Conservation (phyloP, 768 basidiomycete genomes). For the Lactarius deliciosus region DNA sequence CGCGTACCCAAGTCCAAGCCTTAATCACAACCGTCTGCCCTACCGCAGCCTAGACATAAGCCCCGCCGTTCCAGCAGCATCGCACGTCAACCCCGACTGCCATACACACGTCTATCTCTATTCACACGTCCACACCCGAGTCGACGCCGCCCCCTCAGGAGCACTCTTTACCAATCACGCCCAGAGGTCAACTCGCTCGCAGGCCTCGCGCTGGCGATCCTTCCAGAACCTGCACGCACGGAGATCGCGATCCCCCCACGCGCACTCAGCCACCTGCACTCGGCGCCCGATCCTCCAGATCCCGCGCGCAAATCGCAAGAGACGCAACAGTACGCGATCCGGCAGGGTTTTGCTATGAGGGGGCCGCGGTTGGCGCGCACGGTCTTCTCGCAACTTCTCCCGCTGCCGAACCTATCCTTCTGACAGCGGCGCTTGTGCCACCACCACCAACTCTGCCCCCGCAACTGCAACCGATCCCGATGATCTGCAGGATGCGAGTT, state of each 20-base stretch:
- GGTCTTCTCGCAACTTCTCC: conserved; percentile 18
- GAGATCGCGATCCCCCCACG: conserved; percentile 11
- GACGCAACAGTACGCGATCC: no score
- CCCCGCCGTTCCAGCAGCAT: background rate
- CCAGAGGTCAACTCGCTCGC: conserved; percentile 3
- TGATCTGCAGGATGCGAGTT: no score
- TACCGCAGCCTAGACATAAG: background rate
- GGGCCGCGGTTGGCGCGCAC: conserved; percentile 21
- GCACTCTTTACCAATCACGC: background rate
- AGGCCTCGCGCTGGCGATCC: conserved; percentile 11
- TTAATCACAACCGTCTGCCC: background rate
- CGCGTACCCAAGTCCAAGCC: background rate
- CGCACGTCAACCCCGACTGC: background rate
- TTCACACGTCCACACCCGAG: background rate
- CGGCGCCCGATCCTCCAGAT: background rate
- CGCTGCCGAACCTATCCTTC: background rate
- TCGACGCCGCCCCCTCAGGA: background rate
- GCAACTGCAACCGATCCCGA: no score
- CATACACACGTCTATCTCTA: background rate
- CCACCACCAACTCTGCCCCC: background rate
- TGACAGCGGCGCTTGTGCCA: background rate
- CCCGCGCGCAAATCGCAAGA: no score
- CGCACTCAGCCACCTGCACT: conserved; percentile 5
- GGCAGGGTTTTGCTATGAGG: conserved; percentile 1
- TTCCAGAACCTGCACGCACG: background rate